Evolutionary conservation across 768 basidiomycete species (phyloP).

Genomic region (Sporobolomyces roseus): DNA sequence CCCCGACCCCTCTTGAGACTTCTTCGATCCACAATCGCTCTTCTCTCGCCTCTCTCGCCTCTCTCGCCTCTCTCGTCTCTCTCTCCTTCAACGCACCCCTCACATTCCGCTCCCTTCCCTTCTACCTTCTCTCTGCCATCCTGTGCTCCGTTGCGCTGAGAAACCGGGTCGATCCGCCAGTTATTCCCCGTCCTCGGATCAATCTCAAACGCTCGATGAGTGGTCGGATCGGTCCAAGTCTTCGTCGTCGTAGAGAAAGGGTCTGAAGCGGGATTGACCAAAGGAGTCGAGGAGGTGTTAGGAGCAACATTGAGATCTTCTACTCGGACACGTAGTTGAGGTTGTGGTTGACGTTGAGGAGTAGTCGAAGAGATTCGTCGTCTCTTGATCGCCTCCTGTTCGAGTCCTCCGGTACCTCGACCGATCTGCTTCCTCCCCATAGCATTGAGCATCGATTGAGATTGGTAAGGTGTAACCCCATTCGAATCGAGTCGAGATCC

Average conservation of each 20-base stretch:
- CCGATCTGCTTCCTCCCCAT: no score
- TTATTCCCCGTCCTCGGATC: conserved; percentile 71
- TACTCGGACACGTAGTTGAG: no score
- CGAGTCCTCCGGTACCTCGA: background rate
- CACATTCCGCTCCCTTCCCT: no score
- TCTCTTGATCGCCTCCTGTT: background rate
- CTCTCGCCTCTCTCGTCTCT: background rate
- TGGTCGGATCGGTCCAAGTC: conserved; percentile 63
- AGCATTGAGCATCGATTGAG: no score
- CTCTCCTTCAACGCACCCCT: background rate
- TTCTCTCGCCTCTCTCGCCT: background rate
- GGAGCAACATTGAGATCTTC: no score
- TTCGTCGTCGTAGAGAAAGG: background rate
- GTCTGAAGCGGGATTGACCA: background rate
- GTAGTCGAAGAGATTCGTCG: background rate
- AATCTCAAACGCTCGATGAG: conserved; percentile 60
- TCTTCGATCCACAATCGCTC: background rate
- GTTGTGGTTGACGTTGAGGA: no score
- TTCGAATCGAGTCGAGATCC: no score
- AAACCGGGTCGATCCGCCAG: conserved; percentile 47
- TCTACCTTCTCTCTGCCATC: no score
- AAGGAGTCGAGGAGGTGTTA: background rate
- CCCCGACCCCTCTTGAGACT: background rate
- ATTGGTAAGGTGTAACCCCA: no score
- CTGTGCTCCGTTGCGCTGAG: background rate